Conservation (phyloP, 768 basidiomycete species). For the Suillus paluster region DNA sequence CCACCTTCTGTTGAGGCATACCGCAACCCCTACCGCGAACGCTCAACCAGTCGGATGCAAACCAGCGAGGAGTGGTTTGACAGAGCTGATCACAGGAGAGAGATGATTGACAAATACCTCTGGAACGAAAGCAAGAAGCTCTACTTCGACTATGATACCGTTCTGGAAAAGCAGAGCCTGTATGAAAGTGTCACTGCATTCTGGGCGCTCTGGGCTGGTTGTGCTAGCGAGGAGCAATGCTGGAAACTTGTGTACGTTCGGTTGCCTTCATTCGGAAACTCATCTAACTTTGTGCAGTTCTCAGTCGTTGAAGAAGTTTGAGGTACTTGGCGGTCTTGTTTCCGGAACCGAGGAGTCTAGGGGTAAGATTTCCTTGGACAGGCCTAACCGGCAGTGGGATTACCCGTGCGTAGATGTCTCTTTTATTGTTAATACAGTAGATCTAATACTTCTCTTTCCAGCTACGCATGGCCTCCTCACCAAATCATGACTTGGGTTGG, state of each 20-base stretch:
- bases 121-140: conserved; percentile 96
- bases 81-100: conserved; percentile 81
- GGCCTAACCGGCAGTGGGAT: conserved; percentile 99
- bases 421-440: conserved; percentile 6
- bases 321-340: conserved; percentile 93
- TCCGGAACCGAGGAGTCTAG: conserved; percentile 97
- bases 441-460: conserved; percentile 28
- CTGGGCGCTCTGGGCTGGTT: conserved; percentile 98
- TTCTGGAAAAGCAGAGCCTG: conserved; percentile 85
- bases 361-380: conserved; percentile 92
- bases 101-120: conserved; percentile 88
- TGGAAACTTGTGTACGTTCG: conserved; percentile 86
- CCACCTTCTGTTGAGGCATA: conserved; percentile 80
- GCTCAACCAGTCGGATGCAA: conserved; percentile 64
- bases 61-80: conserved; percentile 91
- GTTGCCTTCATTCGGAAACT: conserved; percentile 6
- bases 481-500: conserved; percentile 99
- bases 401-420: conserved; percentile 70
- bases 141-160: conserved; percentile 97
- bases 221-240: conserved; percentile 94
- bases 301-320: conserved; percentile 91
- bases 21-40: conserved; percentile 60
- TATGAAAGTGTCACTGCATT: conserved; percentile 98
- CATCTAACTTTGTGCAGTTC: conserved; percentile 52
- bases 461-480: conserved; percentile 92